Conservation (phyloP, 129 eudicot genomes). For the Escallonia rubra region DNA sequence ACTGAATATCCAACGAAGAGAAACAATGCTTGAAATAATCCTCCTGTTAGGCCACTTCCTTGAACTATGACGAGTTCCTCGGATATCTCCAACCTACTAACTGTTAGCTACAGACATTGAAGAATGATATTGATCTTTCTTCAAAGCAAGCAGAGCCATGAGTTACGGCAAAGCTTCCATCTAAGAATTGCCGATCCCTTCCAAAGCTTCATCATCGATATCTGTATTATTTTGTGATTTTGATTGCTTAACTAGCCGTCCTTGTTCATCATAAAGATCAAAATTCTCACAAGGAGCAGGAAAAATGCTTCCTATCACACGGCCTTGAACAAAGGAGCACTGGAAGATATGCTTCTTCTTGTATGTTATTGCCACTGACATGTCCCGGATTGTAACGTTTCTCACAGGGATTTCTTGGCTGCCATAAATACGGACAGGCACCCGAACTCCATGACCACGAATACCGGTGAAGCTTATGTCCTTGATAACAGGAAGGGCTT, state of each 20-base stretch:
- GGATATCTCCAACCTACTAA: too few relatives aligned
- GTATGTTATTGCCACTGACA: conserved; percentile 52
- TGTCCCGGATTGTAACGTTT: conserved; percentile 42
- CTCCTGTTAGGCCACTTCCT: too few relatives aligned
- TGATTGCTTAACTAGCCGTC: conserved; percentile 32
- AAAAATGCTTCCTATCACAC: conserved; percentile 40
- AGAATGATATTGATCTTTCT: too few relatives aligned
- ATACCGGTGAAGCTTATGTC: conserved; percentile 36
- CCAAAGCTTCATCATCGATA: conserved; percentile 32
- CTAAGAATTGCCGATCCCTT: conserved; percentile 3
- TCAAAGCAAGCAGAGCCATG: too few relatives aligned
- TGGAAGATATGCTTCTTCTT: conserved; percentile 59
- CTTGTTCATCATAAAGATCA: conserved; percentile 44
- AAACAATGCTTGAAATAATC: too few relatives aligned
- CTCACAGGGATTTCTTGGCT: conserved; percentile 53
- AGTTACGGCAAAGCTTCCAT: conserved; percentile 1
- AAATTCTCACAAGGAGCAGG: conserved; percentile 58
- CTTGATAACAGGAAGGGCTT: conserved; percentile 49
- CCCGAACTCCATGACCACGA: conserved; percentile 48
- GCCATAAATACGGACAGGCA: conserved; percentile 55
- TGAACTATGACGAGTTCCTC: too few relatives aligned
- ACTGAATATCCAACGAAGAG: too few relatives aligned
- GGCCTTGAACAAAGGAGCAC: conserved; percentile 53
- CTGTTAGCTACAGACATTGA: too few relatives aligned
- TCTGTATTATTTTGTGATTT: conserved; percentile 21